Evolutionary conservation across 1,139 yeast species (phyloP).

Genomic region (Pichia sp.): DNA sequence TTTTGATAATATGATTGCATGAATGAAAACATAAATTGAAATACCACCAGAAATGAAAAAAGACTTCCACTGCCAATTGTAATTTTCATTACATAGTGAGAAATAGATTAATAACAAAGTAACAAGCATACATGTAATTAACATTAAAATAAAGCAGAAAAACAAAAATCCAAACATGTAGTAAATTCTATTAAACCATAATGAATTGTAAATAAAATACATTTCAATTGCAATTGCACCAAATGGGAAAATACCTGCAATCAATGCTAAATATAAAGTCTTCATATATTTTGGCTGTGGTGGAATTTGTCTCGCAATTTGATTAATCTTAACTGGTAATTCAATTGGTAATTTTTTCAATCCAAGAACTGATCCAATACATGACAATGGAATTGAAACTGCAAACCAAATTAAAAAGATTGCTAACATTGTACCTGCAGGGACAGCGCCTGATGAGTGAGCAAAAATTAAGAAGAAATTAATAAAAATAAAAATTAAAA

Average conservation of each 20-base stretch:
- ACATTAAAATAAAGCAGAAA: conserved; percentile 77
- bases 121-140: conserved; percentile 74
- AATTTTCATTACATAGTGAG: conserved; percentile 83
- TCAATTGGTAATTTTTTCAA: conserved; percentile 54
- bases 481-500: conserved; percentile 56
- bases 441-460: conserved; percentile 91
- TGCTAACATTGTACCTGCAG: conserved; percentile 83
- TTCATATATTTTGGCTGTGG: conserved; percentile 80
- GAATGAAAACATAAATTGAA: conserved; percentile 75
- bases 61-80: conserved; percentile 97
- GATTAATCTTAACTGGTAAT: conserved; percentile 82
- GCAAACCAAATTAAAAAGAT: conserved; percentile 79
- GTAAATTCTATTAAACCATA: conserved; percentile 92
- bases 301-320: conserved; percentile 95
- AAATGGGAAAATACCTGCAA: conserved; percentile 91
- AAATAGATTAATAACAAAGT: conserved; percentile 78
- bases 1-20: conserved; percentile 69
- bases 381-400: conserved; percentile 78
- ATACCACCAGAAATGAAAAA: conserved; percentile 87
- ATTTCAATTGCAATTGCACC: conserved; percentile 93
- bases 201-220: conserved; percentile 78
- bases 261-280: conserved; percentile 58
- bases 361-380: conserved; percentile 73
- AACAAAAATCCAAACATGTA: conserved; percentile 97
- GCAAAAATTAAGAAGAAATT: conserved; percentile 78